phyloP scores from a whole-genome alignment of 164 flowering plant species.

The Vitis amurensis region DNA sequence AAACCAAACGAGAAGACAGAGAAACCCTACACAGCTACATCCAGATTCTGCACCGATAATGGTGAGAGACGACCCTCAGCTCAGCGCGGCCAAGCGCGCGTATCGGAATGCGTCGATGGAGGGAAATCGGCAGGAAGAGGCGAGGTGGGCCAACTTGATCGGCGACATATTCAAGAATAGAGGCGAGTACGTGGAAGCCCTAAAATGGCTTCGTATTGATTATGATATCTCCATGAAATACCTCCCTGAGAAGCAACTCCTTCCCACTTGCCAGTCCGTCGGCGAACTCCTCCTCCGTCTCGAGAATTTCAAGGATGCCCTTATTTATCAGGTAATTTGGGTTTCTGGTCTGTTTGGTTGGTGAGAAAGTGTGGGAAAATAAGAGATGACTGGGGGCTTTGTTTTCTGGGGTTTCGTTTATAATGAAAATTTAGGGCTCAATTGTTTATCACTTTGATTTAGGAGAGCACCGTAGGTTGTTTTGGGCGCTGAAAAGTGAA shows the following conservation, averaged over 20 bases:
- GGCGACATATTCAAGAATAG: constrained; percentile 76
- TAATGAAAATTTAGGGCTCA: too few species aligned
- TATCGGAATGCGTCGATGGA: constrained; percentile 56
- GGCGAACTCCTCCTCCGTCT: constrained; percentile 86
- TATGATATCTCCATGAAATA: constrained; percentile 68
- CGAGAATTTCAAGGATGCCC: constrained; percentile 63
- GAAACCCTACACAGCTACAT: not conserved
- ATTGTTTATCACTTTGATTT: too few species aligned
- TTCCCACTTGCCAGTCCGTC: constrained; percentile 89
- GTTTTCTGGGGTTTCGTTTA: too few species aligned
- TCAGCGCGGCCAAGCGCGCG: constrained; percentile 66
- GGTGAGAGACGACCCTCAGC: constrained; percentile 44
- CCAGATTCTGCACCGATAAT: constrained; percentile 7
- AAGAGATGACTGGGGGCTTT: too few species aligned
- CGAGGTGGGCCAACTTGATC: constrained; percentile 91
- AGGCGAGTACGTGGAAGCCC: constrained; percentile 87
- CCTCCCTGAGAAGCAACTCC: constrained; percentile 69
- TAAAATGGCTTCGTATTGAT: constrained; percentile 83
- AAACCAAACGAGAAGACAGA: too few species aligned
- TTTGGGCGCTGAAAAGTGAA: too few species aligned
- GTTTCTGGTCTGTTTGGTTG: not conserved
- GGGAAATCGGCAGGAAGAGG: constrained; percentile 85
- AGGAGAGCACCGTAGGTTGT: too few species aligned
- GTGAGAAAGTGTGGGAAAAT: not conserved
- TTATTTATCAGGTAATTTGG: constrained; percentile 71